A percentile compares a stretch with the other conserved stretches of the same genome.
Conservation (phyloP, 495 filamentous ascomycete species). For the Opeltia flavorubescens region DNA sequence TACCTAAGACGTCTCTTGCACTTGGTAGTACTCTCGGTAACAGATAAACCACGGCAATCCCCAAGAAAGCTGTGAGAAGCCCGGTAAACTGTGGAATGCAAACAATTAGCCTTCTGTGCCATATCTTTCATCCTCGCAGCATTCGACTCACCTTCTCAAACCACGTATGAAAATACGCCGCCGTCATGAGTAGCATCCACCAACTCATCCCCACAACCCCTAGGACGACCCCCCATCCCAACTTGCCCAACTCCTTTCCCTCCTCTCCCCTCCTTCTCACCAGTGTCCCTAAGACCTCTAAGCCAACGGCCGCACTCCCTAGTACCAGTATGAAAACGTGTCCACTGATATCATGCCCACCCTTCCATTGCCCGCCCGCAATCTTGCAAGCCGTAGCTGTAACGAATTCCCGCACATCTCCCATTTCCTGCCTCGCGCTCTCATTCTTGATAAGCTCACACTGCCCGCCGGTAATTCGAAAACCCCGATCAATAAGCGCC, state of each 20-base stretch:
- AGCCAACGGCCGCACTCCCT: conserved; percentile 60
- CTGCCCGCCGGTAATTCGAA: conserved; percentile 64
- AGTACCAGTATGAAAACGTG: conserved; percentile 89
- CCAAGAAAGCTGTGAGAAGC: conserved; percentile 49
- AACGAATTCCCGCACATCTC: conserved; percentile 34
- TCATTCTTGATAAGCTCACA: conserved; percentile 39
- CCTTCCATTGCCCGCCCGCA: conserved; percentile 68
- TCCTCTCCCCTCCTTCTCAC: conserved; percentile 22
- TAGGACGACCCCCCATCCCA: conserved; percentile 26
- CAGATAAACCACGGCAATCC: conserved; percentile 62
- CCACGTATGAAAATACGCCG: conserved; percentile 96
- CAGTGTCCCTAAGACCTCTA: conserved; percentile 49
- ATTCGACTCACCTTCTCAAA: conserved; percentile 66
- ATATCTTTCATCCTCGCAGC: neutral
- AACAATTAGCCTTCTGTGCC: conserved; percentile 8
- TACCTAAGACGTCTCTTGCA: conserved; percentile 51
- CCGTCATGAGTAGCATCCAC: conserved; percentile 98
- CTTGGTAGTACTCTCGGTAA: conserved; percentile 52
- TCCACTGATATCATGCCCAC: conserved; percentile 86
- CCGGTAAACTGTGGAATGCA: conserved; percentile 38
- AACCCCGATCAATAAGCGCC: conserved; percentile 73
- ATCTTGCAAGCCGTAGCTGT: conserved; percentile 73
- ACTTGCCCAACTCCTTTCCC: conserved; percentile 32
- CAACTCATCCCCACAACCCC: conserved; percentile 44
- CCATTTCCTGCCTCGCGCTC: conserved; percentile 10